Conservation (phyloP, 108 stramenopile genomes). For the Craspedostauros australis region DNA sequence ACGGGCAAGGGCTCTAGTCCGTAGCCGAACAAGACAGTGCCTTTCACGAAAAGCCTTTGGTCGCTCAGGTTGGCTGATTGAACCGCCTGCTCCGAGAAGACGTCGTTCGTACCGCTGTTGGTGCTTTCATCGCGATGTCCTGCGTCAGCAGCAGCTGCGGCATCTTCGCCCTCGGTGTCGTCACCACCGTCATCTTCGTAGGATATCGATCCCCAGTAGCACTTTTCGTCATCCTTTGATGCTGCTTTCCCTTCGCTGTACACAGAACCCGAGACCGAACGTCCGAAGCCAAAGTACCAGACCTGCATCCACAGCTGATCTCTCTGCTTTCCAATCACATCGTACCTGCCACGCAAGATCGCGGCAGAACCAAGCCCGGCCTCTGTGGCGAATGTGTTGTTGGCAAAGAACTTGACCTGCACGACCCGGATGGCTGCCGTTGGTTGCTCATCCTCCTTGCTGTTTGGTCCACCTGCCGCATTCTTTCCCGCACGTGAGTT, state of each 20-base stretch:
- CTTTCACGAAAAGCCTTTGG: slow-evolving; percentile 37
- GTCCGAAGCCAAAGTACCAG: slow-evolving; percentile 76
- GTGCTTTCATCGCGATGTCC: slow-evolving; percentile 20
- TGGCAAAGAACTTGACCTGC: slow-evolving; percentile 61
- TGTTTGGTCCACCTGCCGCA: no score
- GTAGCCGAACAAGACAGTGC: slow-evolving; percentile 61
- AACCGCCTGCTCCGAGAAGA: slow-evolving; percentile 45
- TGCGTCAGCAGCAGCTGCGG: slow-evolving; percentile 6
- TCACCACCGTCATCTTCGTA: slow-evolving; percentile 33
- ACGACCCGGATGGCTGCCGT: slow-evolving; percentile 42
- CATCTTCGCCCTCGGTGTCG: slow-evolving; percentile 5
- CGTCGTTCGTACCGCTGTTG: background rate
- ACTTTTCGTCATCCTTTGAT: slow-evolving; percentile 64
- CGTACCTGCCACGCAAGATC: slow-evolving; percentile 70
- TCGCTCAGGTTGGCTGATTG: background rate
- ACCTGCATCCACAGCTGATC: slow-evolving; percentile 85
- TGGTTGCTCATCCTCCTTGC: slow-evolving; percentile 44
- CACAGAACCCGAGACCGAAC: slow-evolving; percentile 68
- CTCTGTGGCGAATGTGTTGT: slow-evolving; percentile 72
- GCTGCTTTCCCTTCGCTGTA: slow-evolving; percentile 64
- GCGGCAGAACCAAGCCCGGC: slow-evolving; percentile 57
- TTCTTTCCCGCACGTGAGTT: slow-evolving; percentile 29
- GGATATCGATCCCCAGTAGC: slow-evolving; percentile 69
- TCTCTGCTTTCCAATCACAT: slow-evolving; percentile 56
- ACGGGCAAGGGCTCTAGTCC: slow-evolving; percentile 68